These are phyloP conservation scores for Oidium heveae DNA, from an alignment of 2,329 filamentous ascomycete genomes.

Conservation along the genomic window DNA sequence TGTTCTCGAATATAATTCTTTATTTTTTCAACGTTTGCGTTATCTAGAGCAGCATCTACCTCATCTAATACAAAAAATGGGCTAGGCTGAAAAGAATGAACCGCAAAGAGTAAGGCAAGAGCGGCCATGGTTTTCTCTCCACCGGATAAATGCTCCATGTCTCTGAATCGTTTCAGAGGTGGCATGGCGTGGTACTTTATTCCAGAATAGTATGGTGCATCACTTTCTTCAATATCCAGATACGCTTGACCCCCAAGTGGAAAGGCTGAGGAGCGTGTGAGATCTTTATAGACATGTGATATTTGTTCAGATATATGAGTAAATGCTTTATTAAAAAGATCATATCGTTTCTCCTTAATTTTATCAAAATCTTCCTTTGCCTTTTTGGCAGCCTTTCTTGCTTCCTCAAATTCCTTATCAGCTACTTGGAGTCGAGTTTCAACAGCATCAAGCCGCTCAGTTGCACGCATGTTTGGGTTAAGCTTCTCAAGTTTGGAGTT, in stretches of 20 bases:
- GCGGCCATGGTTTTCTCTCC: slow-evolving; percentile 99
- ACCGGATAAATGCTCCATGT: slow-evolving; percentile 95
- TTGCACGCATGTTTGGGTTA: slow-evolving; percentile 88
- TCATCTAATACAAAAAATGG: slow-evolving; percentile 98
- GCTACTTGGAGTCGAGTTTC: slow-evolving; percentile 60
- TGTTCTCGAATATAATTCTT: slow-evolving; percentile 91
- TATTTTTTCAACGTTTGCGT: slow-evolving; percentile 87
- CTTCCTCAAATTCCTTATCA: slow-evolving; percentile 72
- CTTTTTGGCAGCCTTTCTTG: slow-evolving; percentile 45
- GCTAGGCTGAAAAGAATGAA: slow-evolving; percentile 84
- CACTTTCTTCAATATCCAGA: slow-evolving; percentile 78
- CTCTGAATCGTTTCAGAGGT: slow-evolving; percentile 87
- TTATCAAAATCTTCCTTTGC: slow-evolving; percentile 66
- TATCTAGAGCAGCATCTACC: slow-evolving; percentile 93
- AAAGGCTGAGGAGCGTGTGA: slow-evolving; percentile 75
- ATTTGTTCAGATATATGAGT: slow-evolving; percentile 89
- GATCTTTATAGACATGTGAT: slow-evolving; percentile 75
- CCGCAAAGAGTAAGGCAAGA: slow-evolving; percentile 82
- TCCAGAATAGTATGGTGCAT: slow-evolving; percentile 82
- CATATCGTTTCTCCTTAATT: slow-evolving; percentile 58
- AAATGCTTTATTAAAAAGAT: slow-evolving; percentile 90
- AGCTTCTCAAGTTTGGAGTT: slow-evolving; percentile 71
- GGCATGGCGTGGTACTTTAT: slow-evolving; percentile 99
- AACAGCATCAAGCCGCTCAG: slow-evolving; percentile 70
- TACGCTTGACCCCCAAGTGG: slow-evolving; percentile 77